A percentile compares a stretch with the other conserved stretches of the same genome.
Evolutionary conservation across 371 early-diverging fungal species (phyloP).

Genomic region (Chytridium lagenaria): DNA sequence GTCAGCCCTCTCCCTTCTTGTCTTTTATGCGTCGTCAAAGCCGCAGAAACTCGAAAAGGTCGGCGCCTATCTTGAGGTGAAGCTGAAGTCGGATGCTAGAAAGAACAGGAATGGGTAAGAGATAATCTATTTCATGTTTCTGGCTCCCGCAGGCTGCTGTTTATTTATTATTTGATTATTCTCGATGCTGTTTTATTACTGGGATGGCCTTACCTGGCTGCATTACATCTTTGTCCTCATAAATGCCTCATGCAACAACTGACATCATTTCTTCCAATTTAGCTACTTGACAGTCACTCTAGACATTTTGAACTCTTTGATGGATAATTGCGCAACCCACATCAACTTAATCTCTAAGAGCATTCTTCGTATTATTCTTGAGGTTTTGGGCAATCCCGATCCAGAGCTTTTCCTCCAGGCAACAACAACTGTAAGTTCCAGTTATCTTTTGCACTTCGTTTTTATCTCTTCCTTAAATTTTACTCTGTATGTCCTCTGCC

Average conservation of each 20-base stretch:
- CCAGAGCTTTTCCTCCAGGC: constrained; percentile 57
- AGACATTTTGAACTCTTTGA: constrained; percentile 74
- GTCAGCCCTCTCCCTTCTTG: constrained; percentile 84
- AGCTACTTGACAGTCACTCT: constrained; percentile 56
- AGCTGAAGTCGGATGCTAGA: constrained; percentile 58
- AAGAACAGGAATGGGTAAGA: constrained; percentile 40
- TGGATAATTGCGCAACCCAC: constrained; percentile 72
- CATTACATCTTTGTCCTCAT: too few species aligned
- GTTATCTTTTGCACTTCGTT: too few species aligned
- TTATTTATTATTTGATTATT: too few species aligned
- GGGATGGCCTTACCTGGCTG: too few species aligned
- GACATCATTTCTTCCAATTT: too few species aligned
- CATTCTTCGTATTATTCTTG: constrained; percentile 66
- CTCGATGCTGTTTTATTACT: too few species aligned
- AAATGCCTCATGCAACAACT: too few species aligned
- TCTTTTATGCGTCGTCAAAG: constrained; percentile 87
- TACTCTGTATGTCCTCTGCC: too few species aligned
- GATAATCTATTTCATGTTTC: neutral
- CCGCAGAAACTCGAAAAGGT: constrained; percentile 94
- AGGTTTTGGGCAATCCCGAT: constrained; percentile 59
- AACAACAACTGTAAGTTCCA: constrained; percentile 62
- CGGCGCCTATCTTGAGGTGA: constrained; percentile 81
- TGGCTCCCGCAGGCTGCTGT: too few species aligned
- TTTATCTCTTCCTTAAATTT: too few species aligned
- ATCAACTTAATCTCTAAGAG: constrained; percentile 83